phyloP scores from a whole-genome alignment of 2,329 filamentous ascomycete genomes.

The Didymella pinodella region DNA sequence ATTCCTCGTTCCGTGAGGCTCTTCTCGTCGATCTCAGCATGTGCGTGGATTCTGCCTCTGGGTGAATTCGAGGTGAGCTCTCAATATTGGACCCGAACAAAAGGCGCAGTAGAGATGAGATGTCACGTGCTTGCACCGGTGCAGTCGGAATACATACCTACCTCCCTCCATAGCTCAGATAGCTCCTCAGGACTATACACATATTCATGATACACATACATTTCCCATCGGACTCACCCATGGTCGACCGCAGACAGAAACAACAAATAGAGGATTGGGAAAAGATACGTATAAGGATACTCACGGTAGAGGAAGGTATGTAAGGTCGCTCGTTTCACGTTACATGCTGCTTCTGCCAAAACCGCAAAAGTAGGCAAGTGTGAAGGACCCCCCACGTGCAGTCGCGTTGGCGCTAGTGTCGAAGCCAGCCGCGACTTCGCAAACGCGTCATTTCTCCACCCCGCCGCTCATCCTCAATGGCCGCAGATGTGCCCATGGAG shows the following conservation, averaged over 20 bases:
- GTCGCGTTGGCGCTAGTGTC: constrained; percentile 14
- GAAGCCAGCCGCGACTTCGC: background rate
- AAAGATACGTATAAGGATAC: background rate
- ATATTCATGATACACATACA: no score
- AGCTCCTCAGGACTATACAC: no score
- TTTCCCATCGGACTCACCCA: background rate
- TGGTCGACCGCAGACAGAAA: background rate
- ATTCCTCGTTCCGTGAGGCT: no score
- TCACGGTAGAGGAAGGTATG: background rate
- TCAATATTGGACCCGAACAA: background rate
- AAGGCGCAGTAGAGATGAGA: background rate
- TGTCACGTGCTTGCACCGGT: no score
- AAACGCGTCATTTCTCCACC: constrained; percentile 15
- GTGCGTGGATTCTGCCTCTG: background rate
- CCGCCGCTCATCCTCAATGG: constrained; percentile 13
- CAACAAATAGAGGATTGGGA: background rate
- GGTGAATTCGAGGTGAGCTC: background rate
- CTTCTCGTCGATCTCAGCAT: no score
- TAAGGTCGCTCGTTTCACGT: background rate
- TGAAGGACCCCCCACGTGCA: constrained; percentile 7
- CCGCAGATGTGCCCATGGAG: constrained; percentile 22
- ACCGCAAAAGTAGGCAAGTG: background rate
- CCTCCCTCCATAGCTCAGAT: no score
- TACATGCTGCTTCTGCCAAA: background rate
- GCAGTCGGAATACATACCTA: no score